Conservation (phyloP, 148 eudicot species). For the Rhododendron ovatum region DNA sequence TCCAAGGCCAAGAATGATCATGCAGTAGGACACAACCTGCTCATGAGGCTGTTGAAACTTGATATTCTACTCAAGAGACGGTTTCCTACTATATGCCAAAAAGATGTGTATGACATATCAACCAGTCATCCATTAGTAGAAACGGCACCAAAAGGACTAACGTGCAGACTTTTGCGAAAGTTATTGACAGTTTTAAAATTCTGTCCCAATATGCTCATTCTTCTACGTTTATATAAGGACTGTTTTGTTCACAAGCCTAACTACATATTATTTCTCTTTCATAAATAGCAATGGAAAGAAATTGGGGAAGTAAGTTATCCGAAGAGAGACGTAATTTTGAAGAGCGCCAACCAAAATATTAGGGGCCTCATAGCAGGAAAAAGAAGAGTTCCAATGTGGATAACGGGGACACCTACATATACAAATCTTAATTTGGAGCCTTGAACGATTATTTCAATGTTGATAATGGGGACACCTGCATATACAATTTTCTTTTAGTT, state of each 20-base stretch:
- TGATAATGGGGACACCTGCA: too few relatives aligned
- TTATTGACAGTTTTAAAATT: not conserved
- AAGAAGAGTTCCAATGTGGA: too few relatives aligned
- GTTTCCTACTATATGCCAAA: conserved; percentile 42
- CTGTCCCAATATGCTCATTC: not conserved
- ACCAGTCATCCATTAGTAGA: not conserved
- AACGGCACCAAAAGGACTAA: not conserved
- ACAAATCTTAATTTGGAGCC: too few relatives aligned
- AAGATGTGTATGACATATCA: not conserved
- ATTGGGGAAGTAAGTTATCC: not conserved
- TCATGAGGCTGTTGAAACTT: conserved; percentile 88
- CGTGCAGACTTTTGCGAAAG: too few relatives aligned
- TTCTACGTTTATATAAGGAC: not conserved
- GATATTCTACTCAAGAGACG: conserved; percentile 60
- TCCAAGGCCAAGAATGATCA: conserved; percentile 68
- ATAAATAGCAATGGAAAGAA: not conserved
- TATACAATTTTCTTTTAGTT: too few relatives aligned
- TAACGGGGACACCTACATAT: too few relatives aligned
- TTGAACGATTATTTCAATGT: too few relatives aligned
- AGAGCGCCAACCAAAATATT: not conserved
- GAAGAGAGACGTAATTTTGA: too few relatives aligned
- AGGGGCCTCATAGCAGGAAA: not conserved
- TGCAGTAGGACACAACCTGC: conserved; percentile 68
- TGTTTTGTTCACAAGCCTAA: not conserved
- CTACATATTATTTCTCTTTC: not conserved